A percentile compares a stretch with the other conserved stretches of the same genome.
Conservation (phyloP, 2,329 filamentous ascomycete species). For the Apiospora rasikravindrae region DNA sequence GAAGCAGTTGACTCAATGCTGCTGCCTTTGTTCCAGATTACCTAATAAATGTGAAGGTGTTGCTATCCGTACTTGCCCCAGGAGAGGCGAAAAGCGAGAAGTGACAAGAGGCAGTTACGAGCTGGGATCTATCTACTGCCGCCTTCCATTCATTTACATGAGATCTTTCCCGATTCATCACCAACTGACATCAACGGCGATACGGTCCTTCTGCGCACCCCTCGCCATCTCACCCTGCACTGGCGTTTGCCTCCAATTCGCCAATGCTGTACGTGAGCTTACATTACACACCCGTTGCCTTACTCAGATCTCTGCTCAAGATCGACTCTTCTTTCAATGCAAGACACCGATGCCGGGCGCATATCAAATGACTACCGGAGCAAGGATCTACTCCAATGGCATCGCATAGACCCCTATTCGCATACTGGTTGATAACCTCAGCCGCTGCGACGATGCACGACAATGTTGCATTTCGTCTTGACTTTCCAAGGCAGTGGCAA, state of each 20-base stretch:
- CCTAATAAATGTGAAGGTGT: background rate
- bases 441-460: constrained; percentile 4
- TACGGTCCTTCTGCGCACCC: too few species aligned
- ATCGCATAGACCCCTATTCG: background rate
- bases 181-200: background rate
- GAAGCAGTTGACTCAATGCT: background rate
- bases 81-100: background rate
- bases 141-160: background rate
- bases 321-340: background rate
- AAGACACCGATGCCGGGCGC: constrained; percentile 10
- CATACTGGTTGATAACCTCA: background rate
- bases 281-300: background rate
- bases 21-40: constrained; percentile 1
- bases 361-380: constrained; percentile 1
- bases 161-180: background rate
- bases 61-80: background rate
- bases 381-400: constrained; percentile 8
- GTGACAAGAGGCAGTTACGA: background rate
- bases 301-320: constrained; percentile 14
- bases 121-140: background rate
- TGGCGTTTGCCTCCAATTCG: background rate
- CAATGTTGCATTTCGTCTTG: background rate
- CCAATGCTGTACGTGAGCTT: background rate
- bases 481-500: constrained; percentile 11
- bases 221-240: too few species aligned